Conservation (phyloP, 2,329 filamentous ascomycete genomes). For the Curvularia verruculosa region DNA sequence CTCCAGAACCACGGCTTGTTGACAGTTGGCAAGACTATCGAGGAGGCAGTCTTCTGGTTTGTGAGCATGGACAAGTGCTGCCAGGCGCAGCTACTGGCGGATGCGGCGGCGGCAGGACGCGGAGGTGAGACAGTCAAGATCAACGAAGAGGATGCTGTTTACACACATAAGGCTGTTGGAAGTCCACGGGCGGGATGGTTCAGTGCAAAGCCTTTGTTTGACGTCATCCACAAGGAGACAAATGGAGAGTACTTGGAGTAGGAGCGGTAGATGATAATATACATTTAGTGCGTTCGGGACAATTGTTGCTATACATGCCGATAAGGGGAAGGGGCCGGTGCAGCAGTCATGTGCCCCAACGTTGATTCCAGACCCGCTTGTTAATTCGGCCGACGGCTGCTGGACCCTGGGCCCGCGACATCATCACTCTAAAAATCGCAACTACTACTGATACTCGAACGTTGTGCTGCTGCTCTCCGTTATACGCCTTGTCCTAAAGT, state of each 20-base stretch:
- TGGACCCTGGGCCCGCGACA: constrained; percentile 14
- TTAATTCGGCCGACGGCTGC: constrained; percentile 5
- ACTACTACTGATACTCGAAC: not conserved
- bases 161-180: constrained; percentile 71
- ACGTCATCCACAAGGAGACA: constrained; percentile 68
- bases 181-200: constrained; percentile 68
- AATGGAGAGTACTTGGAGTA: constrained; percentile 61
- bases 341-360: not conserved
- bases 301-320: not conserved
- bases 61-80: constrained; percentile 61
- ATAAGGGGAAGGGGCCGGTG: not conserved
- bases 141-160: constrained; percentile 69
- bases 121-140: constrained; percentile 71
- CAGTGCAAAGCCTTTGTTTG: constrained; percentile 72
- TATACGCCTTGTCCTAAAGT: not conserved
- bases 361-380: constrained; percentile 7
- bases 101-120: constrained; percentile 64
- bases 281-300: not conserved
- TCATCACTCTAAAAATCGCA: constrained; percentile 12
- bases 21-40: constrained; percentile 57
- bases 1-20: constrained; percentile 62
- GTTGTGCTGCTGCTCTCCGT: not conserved
- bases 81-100: constrained; percentile 59
- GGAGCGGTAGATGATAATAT: not conserved
- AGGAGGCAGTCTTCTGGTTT: constrained; percentile 62